Evolutionary conservation across 2,329 filamentous ascomycete species (phyloP).

Genomic region (Neurospora sp.): DNA sequence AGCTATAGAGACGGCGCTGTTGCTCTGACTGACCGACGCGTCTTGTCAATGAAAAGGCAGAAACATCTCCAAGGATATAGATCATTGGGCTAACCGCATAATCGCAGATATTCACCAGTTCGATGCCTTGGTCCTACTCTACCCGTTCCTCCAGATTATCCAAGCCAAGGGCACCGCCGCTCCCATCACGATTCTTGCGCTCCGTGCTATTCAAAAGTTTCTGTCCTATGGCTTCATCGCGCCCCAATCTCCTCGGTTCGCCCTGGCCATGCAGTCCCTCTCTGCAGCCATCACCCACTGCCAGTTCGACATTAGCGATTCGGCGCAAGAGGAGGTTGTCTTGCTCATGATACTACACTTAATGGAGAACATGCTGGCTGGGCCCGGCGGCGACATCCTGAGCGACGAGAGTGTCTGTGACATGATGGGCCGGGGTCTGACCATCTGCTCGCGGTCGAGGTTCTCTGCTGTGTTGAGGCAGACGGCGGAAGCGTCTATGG

Average conservation of each 20-base stretch:
- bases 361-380: constrained; percentile 97
- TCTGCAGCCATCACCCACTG: constrained; percentile 96
- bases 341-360: constrained; percentile 87
- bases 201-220: constrained; percentile 93
- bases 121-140: constrained; percentile 79
- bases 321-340: constrained; percentile 89
- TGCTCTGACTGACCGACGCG: background rate
- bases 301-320: constrained; percentile 93
- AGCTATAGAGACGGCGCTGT: constrained; percentile 8
- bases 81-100: background rate
- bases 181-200: constrained; percentile 86
- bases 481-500: constrained; percentile 94
- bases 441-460: constrained; percentile 90
- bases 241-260: constrained; percentile 73
- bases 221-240: constrained; percentile 89
- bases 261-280: constrained; percentile 86
- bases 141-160: constrained; percentile 93
- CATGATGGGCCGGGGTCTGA: constrained; percentile 97
- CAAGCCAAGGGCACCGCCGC: constrained; percentile 93
- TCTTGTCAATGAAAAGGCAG: background rate
- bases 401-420: constrained; percentile 97
- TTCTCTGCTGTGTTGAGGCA: constrained; percentile 84
- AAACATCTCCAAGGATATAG: background rate
- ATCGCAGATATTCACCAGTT: constrained; percentile 72
- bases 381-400: constrained; percentile 83